phyloP scores from a whole-genome alignment of 2,329 filamentous ascomycete species.

The Trichoderma asperellum region DNA sequence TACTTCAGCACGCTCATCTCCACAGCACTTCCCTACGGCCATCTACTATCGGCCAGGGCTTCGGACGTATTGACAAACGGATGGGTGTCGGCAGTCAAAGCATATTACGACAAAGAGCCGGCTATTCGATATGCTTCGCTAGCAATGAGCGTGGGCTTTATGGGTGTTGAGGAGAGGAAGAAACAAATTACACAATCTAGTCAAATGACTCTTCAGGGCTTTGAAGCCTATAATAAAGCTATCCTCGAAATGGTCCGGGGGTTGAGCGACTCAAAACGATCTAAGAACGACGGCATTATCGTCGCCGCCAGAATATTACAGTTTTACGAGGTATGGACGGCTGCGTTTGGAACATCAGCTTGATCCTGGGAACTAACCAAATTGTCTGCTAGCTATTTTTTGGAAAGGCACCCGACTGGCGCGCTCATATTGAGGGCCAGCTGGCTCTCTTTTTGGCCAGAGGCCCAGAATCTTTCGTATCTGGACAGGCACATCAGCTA shows the following conservation, averaged over 20 bases:
- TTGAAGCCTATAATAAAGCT: conserved; percentile 33
- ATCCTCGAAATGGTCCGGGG: conserved; percentile 30
- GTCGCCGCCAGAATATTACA: conserved; percentile 30
- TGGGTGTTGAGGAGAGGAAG: conserved; percentile 31
- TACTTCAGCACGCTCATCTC: conserved; percentile 31
- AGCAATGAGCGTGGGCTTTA: conserved; percentile 33
- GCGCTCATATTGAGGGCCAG: conserved; percentile 31
- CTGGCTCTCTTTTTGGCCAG: conserved; percentile 29
- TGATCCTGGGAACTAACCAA: not conserved
- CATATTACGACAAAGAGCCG: conserved; percentile 32
- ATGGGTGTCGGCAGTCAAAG: conserved; percentile 33
- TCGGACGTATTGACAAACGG: conserved; percentile 30
- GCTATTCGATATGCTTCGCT: conserved; percentile 30
- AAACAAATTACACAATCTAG: conserved; percentile 31
- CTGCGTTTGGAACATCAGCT: not conserved
- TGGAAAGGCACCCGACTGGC: conserved; percentile 28
- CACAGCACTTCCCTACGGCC: conserved; percentile 28
- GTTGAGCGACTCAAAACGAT: conserved; percentile 25
- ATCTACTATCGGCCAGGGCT: conserved; percentile 23
- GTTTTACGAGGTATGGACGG: conserved; percentile 33
- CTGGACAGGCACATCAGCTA: conserved; percentile 32
- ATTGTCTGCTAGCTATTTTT: conserved; percentile 8
- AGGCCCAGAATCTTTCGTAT: conserved; percentile 29
- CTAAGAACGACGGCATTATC: conserved; percentile 30
- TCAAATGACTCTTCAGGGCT: conserved; percentile 33